Evolutionary conservation across 257 asterid species (phyloP), one percentile per base, ranked within the genome.

Genomic region (Nicotiana tabacum): DNA sequence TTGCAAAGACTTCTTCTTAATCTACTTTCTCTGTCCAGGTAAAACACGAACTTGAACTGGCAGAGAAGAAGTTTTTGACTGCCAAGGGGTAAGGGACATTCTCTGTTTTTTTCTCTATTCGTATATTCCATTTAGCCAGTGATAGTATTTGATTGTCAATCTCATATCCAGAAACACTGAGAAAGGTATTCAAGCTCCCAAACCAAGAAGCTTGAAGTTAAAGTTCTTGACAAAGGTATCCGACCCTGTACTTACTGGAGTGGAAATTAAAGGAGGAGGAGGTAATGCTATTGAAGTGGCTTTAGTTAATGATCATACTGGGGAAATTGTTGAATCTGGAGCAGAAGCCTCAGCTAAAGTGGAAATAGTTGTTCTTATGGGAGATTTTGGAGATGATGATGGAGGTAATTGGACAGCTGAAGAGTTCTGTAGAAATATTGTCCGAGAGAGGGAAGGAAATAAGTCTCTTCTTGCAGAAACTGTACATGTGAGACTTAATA

Each of bases 291-390:
- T 89, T 65, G 80, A 88, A 81, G 53, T 92, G 62, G 86, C 77
- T 65, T 84, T 90, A 4, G 67, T 89, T 33, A 90, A 92, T 80
- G 85, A 48, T n/a, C 4, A 74, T 16, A 72, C 90, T 1, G 90
- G 87, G 1, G 46, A 83, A 4, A 58, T 83, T 5, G 84, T 91
- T n/a, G 89, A 84, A 0, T 69, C 27, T 13, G 93, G 87, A 16
- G 84, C 81, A 1, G 91, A 84, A 81, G 86, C 93, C 32, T 87
- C 87, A 9, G 90, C 90, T 6, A n/a, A n/a, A 4, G 88, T 89
- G 1, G 87, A 83, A 21, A 79, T 90, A 30, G 80, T 91, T 55
- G 86, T 86, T 66, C 91, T 90, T 11, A 81, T n/a, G 53, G 89
- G 85, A 35, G 87, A 83, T 3, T n/a, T 58, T 3, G 85, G 81